Conservation (phyloP, 2,329 filamentous ascomycete species). For the Penicillium polonicum region DNA sequence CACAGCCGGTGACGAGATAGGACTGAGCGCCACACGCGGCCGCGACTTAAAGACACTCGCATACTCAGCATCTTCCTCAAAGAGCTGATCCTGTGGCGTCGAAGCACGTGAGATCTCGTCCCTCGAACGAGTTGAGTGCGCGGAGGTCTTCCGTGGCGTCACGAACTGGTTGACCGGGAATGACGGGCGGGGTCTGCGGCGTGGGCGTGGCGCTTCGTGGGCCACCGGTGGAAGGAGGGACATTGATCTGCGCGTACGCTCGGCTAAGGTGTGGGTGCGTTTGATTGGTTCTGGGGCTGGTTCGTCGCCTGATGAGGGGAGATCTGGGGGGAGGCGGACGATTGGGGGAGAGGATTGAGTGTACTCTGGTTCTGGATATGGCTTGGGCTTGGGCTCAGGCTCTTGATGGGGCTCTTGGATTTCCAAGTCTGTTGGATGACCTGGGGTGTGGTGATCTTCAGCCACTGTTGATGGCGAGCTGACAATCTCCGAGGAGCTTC, state of each 20-base stretch:
- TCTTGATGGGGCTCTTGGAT: neutral
- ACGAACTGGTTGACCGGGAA: conserved; percentile 59
- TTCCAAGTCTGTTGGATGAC: neutral
- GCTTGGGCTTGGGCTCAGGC: neutral
- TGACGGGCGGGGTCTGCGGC: conserved; percentile 33
- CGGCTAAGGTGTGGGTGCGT: conserved; percentile 56
- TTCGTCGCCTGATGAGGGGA: conserved; percentile 10
- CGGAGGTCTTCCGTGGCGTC: conserved; percentile 45
- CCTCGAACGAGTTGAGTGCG: conserved; percentile 10
- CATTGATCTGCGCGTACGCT: conserved; percentile 81
- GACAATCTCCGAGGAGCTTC: neutral
- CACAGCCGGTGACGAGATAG: conserved; percentile 50
- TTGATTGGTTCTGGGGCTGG: conserved; percentile 22
- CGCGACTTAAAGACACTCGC: conserved; percentile 81
- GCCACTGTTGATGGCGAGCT: neutral
- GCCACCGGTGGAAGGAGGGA: conserved; percentile 53
- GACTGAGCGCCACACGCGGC: conserved; percentile 76
- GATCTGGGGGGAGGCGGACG: conserved; percentile 13
- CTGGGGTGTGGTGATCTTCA: neutral
- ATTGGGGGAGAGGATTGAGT: conserved; percentile 10
- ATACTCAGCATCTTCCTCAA: conserved; percentile 70
- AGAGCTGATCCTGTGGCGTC: conserved; percentile 66
- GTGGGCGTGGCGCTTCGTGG: conserved; percentile 24
- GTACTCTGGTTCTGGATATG: conserved; percentile 5
- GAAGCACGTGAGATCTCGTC: conserved; percentile 35